These are phyloP conservation scores for Cordyceps pruinosa DNA, from an alignment of 2,329 filamentous ascomycete genomes.

Conservation along the genomic window DNA sequence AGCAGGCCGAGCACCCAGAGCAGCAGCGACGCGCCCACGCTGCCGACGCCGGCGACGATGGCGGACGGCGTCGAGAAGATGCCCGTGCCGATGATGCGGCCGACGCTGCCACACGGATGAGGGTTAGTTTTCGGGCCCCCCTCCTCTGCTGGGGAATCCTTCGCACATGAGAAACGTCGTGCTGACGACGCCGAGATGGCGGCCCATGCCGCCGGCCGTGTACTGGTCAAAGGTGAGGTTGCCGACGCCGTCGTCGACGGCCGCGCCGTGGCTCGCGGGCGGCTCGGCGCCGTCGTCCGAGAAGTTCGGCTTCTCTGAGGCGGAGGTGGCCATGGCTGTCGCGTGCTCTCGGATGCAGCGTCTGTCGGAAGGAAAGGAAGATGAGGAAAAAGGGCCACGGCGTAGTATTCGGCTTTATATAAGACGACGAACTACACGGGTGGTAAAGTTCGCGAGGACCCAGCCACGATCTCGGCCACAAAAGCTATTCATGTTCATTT, in stretches of 20 bases:
- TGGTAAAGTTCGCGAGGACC: background rate
- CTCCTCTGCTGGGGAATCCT: background rate
- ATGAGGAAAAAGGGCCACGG: background rate
- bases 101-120: slow-evolving; percentile 9
- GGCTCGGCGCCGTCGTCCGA: background rate
- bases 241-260: slow-evolving; percentile 13
- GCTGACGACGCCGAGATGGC: slow-evolving; percentile 18
- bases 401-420: no score
- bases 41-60: slow-evolving; percentile 17
- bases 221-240: slow-evolving; percentile 18
- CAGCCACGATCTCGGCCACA: background rate
- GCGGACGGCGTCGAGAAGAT: slow-evolving; percentile 19
- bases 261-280: background rate
- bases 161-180: slow-evolving; percentile 18
- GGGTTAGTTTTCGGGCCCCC: background rate
- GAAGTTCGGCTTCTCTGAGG: background rate
- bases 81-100: slow-evolving; percentile 19
- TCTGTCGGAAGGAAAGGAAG: background rate
- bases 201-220: slow-evolving; percentile 17
- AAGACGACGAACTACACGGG: no score
- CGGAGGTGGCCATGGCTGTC: background rate
- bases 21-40: slow-evolving; percentile 17
- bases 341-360: background rate
- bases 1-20: slow-evolving; percentile 18
- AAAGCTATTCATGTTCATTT: background rate